Percentiles rank a stretch among this genome's conserved stretches.
phyloP scores from a whole-genome alignment of 331 rosid genomes.

The Pyrus hybrid region DNA sequence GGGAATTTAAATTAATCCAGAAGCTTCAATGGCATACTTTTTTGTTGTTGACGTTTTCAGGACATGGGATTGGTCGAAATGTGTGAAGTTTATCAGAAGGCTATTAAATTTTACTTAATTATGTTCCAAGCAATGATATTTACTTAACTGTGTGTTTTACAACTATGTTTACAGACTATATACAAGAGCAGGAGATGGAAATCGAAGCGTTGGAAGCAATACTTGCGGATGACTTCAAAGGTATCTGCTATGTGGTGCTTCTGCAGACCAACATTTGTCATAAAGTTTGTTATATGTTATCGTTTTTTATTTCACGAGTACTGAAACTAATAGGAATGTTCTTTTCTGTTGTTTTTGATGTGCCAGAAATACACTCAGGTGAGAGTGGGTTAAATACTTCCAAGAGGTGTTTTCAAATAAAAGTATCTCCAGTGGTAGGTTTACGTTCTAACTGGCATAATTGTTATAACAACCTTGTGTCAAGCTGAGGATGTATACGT shows the following conservation, averaged over 20 bases:
- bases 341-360: constrained; percentile 12
- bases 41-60: neutral
- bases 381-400: constrained; percentile 90
- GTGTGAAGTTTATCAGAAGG: neutral
- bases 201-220: constrained; percentile 97
- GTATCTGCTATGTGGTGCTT: constrained; percentile 23
- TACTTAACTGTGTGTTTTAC: neutral
- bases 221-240: constrained; percentile 95
- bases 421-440: constrained; percentile 59
- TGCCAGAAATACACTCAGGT: constrained; percentile 84
- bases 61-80: neutral
- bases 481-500: neutral
- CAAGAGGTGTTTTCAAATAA: constrained; percentile 70
- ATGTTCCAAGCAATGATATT: neutral
- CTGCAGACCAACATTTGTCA: neutral
- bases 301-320: neutral
- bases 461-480: neutral
- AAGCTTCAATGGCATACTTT: neutral
- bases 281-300: neutral
- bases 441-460: neutral
- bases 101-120: neutral
- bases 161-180: constrained; percentile 38
- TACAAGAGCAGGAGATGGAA: constrained; percentile 94
- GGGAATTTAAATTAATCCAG: neutral
- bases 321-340: constrained; percentile 9